These are phyloP conservation scores for Geranomyces michiganensis DNA, from an alignment of 192 early-diverging fungal genomes.

Conservation along the genomic window DNA sequence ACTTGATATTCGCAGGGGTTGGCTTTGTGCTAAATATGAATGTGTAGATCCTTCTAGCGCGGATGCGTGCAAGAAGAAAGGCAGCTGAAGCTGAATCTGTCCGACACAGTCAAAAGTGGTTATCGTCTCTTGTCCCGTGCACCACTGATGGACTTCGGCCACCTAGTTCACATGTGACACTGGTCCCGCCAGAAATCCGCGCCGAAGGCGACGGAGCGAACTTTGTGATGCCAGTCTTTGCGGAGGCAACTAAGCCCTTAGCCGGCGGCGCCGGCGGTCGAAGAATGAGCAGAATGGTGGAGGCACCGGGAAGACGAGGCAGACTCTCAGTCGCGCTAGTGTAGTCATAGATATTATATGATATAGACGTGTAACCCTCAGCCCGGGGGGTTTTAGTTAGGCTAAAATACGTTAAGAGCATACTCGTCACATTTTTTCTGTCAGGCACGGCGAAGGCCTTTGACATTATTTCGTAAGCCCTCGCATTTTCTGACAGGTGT, in stretches of 20 bases:
- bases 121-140: not conserved
- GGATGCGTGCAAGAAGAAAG: slow-evolving; percentile 13
- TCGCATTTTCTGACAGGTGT: too few relatives aligned
- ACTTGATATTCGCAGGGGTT: not conserved
- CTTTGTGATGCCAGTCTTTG: slow-evolving; percentile 26
- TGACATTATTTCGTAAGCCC: too few relatives aligned
- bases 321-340: too few relatives aligned
- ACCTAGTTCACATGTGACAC: slow-evolving; percentile 21
- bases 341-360: too few relatives aligned
- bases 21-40: not conserved
- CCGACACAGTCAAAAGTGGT: slow-evolving; percentile 2
- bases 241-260: not conserved
- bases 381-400: too few relatives aligned
- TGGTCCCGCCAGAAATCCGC: slow-evolving; percentile 22
- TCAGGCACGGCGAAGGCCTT: too few relatives aligned
- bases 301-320: too few relatives aligned
- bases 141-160: not conserved
- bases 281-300: too few relatives aligned
- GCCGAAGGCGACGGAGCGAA: slow-evolving; percentile 3
- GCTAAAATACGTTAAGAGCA: too few relatives aligned
- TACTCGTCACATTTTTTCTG: too few relatives aligned
- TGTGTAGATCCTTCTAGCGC: slow-evolving; percentile 24
- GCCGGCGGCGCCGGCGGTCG: too few relatives aligned
- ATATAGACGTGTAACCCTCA: too few relatives aligned
- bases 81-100: slow-evolving; percentile 1